Conservation (phyloP, 148 eudicot genomes). For the Arctostaphylos glauca region DNA sequence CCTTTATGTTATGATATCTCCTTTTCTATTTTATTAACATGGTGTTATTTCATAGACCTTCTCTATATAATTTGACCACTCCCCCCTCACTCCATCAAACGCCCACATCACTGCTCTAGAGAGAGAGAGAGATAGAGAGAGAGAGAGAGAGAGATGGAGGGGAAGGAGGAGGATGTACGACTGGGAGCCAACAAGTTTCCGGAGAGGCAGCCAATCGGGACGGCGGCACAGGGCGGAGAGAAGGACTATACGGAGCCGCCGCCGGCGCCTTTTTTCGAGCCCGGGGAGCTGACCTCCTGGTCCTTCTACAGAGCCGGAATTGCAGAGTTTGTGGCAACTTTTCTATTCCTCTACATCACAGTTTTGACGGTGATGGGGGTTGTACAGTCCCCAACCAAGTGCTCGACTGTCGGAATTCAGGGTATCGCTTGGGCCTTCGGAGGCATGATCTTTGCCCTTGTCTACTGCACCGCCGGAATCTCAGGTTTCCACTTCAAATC, state of each 20-base stretch:
- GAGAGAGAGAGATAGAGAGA: constrained; percentile 1
- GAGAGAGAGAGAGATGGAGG: constrained; percentile 25
- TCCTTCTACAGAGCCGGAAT: constrained; percentile 58
- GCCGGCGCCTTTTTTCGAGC: constrained; percentile 53
- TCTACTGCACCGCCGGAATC: constrained; percentile 61
- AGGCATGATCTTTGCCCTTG: constrained; percentile 64
- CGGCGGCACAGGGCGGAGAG: constrained; percentile 31
- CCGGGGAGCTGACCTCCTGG: constrained; percentile 51
- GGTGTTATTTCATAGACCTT: not conserved
- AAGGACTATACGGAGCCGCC: constrained; percentile 42
- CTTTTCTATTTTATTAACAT: too few species aligned
- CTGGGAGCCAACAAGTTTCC: constrained; percentile 25
- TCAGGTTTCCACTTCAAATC: constrained; percentile 28
- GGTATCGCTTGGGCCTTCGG: constrained; percentile 68
- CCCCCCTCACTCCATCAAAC: not conserved
- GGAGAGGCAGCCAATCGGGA: constrained; percentile 32
- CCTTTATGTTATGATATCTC: too few species aligned
- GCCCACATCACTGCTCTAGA: not conserved
- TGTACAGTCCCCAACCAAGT: constrained; percentile 31
- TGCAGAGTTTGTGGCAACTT: constrained; percentile 57
- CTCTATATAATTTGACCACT: not conserved
- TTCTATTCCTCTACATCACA: constrained; percentile 48
- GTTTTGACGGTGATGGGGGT: constrained; percentile 55
- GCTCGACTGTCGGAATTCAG: constrained; percentile 53
- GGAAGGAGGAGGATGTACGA: constrained; percentile 31